Base-by-base conservation (phyloP, 2,329 filamentous ascomycete species). In the Corynespora cassiicola region DNA sequence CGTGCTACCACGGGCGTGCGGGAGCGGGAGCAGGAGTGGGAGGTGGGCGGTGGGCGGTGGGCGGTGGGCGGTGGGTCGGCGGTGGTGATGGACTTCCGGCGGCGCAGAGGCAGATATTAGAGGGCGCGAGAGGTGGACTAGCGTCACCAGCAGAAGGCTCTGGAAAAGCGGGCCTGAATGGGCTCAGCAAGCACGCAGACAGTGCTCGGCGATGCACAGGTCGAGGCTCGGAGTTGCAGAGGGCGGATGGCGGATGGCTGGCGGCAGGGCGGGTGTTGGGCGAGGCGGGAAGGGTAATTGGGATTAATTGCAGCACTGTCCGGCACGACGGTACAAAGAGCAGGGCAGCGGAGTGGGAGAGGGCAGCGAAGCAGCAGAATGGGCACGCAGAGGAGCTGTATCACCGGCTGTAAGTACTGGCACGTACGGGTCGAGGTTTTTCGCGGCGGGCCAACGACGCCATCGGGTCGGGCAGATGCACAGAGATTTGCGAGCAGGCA, bases 141-240 rank as follows among this genome's bases (percentile, higher is more conserved):
- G 15, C 24, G 24, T 26, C 34, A 36, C 31, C n/a, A 23, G 37
- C 39, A 50, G 49, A 50, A 52, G 26, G 43, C 24, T 34, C 46
- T 53, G 38, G 50, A 57, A 55, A 33, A 27, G 31, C 36, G 38
- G 48, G 33, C 21, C 45, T n/a, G n/a, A n/a, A n/a, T n/a, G n/a
- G n/a, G n/a, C n/a, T 49, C 24, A 38, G 48, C 35, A 28, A 38
- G 28, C 28, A 25, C 28, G 31, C 36, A 49, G 43, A 42, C 24
- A 40, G 45, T 39, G 29, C 33, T 41, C 30, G 48, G 49, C 41
- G 53, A 49, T 47, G 42, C 29, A 47, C 25, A 43, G 47, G 53
- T 48, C 46, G 45, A 56, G 46, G 31, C 37, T 56, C 50, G 54
- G 54, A 28, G 42, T 29, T 31, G 42, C 36, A n/a, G n/a, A n/a